Evolutionary conservation across 2,329 filamentous ascomycete genomes (phyloP).

Genomic region (Fusarium aywerte): DNA sequence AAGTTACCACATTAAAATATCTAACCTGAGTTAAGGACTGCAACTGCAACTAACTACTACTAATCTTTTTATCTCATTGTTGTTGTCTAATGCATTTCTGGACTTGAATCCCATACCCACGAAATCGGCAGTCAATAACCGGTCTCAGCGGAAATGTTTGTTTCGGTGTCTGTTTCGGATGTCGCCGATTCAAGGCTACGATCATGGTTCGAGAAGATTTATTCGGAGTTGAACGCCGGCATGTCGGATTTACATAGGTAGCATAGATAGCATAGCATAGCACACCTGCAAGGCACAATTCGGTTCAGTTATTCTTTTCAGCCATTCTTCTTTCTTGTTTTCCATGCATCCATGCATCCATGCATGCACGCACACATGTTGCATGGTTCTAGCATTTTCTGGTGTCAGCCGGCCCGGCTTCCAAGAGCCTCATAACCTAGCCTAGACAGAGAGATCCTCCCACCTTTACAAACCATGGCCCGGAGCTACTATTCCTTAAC

Average conservation of each 20-base stretch:
- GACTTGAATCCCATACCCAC: neutral
- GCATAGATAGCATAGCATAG: too few species aligned
- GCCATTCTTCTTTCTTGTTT: constrained; percentile 12
- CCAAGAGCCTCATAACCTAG: constrained; percentile 21
- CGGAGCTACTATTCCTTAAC: constrained; percentile 35
- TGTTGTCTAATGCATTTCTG: neutral
- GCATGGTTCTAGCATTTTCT: constrained; percentile 39
- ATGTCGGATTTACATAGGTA: neutral
- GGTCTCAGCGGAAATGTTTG: neutral
- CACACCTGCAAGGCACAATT: neutral
- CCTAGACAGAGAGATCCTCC: constrained; percentile 33
- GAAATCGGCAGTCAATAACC: neutral
- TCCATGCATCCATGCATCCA: too few species aligned
- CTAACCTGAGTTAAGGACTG: neutral
- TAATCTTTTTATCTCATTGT: neutral
- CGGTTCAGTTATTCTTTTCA: neutral
- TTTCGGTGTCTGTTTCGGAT: neutral
- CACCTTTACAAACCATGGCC: constrained; percentile 20
- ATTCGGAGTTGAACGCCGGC: neutral
- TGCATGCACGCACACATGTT: too few species aligned
- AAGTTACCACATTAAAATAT: constrained; percentile 3
- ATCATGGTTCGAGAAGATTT: neutral
- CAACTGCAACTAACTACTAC: too few species aligned
- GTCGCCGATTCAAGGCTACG: neutral
- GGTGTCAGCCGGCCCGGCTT: constrained; percentile 42